phyloP scores from a whole-genome alignment of 345 rosid species.

The Syzygium aqueum region DNA sequence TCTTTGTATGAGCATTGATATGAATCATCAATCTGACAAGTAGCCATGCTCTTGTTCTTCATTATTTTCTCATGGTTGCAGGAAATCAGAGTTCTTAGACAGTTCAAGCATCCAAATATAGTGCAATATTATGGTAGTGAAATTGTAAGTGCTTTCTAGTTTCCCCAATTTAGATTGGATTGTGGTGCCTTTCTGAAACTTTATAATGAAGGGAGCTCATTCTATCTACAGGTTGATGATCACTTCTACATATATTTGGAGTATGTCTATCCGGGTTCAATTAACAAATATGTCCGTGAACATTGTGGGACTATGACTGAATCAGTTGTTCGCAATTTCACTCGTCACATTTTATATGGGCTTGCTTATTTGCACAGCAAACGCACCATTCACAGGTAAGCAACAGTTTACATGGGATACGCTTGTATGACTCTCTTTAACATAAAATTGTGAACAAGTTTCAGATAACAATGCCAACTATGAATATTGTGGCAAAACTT shows the following conservation, averaged over 20 bases:
- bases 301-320: constrained; percentile 54
- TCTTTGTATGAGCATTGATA: not conserved
- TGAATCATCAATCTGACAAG: not conserved
- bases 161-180: not conserved
- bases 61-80: constrained; percentile 8
- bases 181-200: not conserved
- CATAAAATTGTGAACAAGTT: not conserved
- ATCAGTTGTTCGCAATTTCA: constrained; percentile 61
- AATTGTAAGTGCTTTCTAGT: constrained; percentile 23
- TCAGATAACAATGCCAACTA: not conserved
- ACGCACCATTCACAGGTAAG: constrained; percentile 60
- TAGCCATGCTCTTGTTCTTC: not conserved
- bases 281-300: constrained; percentile 41
- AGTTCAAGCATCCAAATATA: constrained; percentile 51
- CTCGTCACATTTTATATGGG: constrained; percentile 64
- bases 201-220: not conserved
- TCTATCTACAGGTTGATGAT: constrained; percentile 41
- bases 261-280: constrained; percentile 59
- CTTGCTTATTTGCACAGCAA: constrained; percentile 51
- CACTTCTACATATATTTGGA: constrained; percentile 59
- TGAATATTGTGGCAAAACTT: not conserved
- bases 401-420: not conserved
- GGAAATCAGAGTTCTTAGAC: constrained; percentile 51
- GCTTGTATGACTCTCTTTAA: not conserved
- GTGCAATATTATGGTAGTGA: constrained; percentile 73